These are phyloP conservation scores for Scleroderma citrinum DNA, from an alignment of 768 basidiomycete genomes.

Conservation along the genomic window DNA sequence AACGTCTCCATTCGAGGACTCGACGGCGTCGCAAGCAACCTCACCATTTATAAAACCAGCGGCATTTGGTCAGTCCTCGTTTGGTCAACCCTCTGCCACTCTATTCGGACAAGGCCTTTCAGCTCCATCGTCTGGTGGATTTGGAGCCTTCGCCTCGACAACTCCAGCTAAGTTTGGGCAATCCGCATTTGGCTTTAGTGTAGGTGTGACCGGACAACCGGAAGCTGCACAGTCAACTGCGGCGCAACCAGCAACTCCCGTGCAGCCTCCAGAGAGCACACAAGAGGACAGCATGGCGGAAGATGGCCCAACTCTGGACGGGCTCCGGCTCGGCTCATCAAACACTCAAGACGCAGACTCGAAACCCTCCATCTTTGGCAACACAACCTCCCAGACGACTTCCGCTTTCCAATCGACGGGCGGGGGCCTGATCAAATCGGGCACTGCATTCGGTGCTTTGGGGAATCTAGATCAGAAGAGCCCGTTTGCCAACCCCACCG, in stretches of 20 bases:
- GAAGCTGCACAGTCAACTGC: background rate
- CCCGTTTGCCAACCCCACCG: conserved; percentile 18
- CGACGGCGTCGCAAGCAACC: background rate
- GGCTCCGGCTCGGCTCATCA: conserved; percentile 25
- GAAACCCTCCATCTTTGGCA: conserved; percentile 30
- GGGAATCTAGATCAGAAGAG: conserved; percentile 19
- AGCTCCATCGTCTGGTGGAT: conserved; percentile 17
- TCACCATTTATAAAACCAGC: conserved; percentile 30
- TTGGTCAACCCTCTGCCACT: conserved; percentile 16
- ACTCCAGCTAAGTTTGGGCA: conserved; percentile 29
- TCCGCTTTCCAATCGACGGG: conserved; percentile 13
- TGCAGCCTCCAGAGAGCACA: conserved; percentile 2
- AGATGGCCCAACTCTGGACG: conserved; percentile 25
- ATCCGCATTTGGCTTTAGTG: conserved; percentile 19
- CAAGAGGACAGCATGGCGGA: conserved; percentile 31
- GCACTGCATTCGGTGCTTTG: conserved; percentile 27
- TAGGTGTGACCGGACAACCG: conserved; percentile 10
- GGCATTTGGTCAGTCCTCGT: conserved; percentile 12
- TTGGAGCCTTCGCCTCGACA: conserved; percentile 28
- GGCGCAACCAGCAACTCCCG: background rate
- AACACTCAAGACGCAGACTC: conserved; percentile 20
- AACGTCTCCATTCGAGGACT: conserved; percentile 12
- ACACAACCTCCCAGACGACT: conserved; percentile 7
- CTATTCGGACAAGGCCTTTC: conserved; percentile 17
- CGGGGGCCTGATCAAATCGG: conserved; percentile 25